Conservation (phyloP, 805 yeast genomes). For the Debaryomyces tyrocola region DNA sequence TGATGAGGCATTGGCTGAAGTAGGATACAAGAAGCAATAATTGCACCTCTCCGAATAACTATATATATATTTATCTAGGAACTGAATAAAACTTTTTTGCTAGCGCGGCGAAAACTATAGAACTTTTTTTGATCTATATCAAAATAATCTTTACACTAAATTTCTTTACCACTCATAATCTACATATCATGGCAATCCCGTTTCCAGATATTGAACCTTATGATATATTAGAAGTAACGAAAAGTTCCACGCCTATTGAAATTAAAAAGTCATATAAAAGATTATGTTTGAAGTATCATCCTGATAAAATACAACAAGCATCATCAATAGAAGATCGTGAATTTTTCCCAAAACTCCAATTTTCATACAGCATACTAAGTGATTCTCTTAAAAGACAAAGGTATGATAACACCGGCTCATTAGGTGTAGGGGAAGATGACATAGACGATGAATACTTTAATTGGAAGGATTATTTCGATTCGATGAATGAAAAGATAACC, state of each 20-base stretch:
- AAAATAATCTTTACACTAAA: background rate
- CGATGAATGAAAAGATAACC: constrained; percentile 50
- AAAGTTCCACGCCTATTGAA: constrained; percentile 46
- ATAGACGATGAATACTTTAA: constrained; percentile 44
- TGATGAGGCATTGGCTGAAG: constrained; percentile 27
- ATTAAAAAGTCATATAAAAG: constrained; percentile 70
- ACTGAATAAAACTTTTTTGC: no score
- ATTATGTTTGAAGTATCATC: constrained; percentile 64
- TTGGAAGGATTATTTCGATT: constrained; percentile 59
- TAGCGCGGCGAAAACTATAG: no score
- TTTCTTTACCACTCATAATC: background rate
- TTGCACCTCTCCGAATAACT: no score
- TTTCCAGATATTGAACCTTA: constrained; percentile 66
- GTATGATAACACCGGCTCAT: constrained; percentile 71
- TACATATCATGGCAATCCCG: constrained; percentile 33
- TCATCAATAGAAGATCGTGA: constrained; percentile 18
- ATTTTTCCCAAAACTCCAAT: constrained; percentile 66
- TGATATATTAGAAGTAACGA: constrained; percentile 44
- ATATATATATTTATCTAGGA: no score
- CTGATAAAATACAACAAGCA: constrained; percentile 57
- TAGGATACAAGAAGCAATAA: constrained; percentile 8
- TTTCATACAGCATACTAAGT: constrained; percentile 67
- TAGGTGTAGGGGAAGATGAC: constrained; percentile 36
- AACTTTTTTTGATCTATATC: background rate
- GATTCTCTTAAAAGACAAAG: constrained; percentile 55